Base-by-base conservation (phyloP, 1,139 yeast genomes). In the Candida sojae region DNA sequence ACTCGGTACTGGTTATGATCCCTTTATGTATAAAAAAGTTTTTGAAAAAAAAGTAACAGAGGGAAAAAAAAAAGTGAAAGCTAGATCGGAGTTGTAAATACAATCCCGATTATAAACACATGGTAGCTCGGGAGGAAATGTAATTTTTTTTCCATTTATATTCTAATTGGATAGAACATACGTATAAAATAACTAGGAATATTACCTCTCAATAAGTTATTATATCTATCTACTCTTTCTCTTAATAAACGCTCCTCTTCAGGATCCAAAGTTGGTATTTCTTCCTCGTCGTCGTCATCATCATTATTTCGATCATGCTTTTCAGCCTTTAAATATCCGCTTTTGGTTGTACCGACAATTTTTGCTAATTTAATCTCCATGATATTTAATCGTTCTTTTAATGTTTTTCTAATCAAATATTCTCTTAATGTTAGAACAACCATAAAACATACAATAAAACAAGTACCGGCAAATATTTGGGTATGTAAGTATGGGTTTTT, bases 401-500 rank as follows among this genome's bases (percentile, higher is more conserved):
- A 48, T 5, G 49, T 53, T 42, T 61, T 60, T 23, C 60, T 46
- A 10, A 71, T 67, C 23, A 66, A 49, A 60, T 62, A 65, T 45
- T 67, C 72, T 53, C 80, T 57, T 29, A 71, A 58, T 5, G 67
- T 56, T 1, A 73, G 42, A 54, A 71, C 54, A 7, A 72, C 35
- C 5, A 71, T 10, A 8, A 61, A 49, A 10, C 68, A 58, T 7
- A 64, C 68, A 12, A 77, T 52, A 52, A 77, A 78, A 42, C 79
- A 64, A 30, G 69, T 58, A 1, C 88, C 88, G 9, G 82, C 78
- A 56, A 83, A 82, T 0, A 84, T 75, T 57, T 85, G 90, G 10
- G 86, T 73, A 58, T 82, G 75, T 9, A 82, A 59, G 53, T 73
- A 85, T 0, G 88, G 88, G 40, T 69, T 71, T 0, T 53, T 29